phyloP scores from a whole-genome alignment of 805 yeast genomes.

The Saccharomycopsis sp. region DNA sequence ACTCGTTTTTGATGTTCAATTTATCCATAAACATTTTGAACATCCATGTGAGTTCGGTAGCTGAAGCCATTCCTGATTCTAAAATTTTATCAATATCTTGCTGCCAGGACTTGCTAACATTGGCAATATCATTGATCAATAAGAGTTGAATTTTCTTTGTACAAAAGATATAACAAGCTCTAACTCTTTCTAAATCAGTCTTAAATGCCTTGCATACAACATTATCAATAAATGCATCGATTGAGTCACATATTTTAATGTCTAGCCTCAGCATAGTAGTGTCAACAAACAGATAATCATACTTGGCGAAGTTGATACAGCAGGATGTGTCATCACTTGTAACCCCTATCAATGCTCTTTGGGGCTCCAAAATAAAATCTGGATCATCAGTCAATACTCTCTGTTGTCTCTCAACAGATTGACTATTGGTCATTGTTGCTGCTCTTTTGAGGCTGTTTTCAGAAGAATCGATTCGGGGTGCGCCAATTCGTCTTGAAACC shows the following conservation, averaged over 20 bases:
- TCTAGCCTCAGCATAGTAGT: slow-evolving; percentile 31
- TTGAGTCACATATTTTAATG: slow-evolving; percentile 35
- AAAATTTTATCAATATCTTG: slow-evolving; percentile 26
- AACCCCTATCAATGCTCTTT: slow-evolving; percentile 35
- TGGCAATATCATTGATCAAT: slow-evolving; percentile 31
- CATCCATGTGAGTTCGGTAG: slow-evolving; percentile 71
- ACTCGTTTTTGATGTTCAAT: slow-evolving; percentile 65
- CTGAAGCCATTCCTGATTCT: slow-evolving; percentile 45
- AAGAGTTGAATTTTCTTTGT: slow-evolving; percentile 50
- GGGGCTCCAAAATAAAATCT: slow-evolving; percentile 58
- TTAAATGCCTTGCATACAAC: slow-evolving; percentile 47
- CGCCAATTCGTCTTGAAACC: neutral
- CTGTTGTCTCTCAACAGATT: slow-evolving; percentile 62
- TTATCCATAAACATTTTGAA: slow-evolving; percentile 67
- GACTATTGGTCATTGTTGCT: slow-evolving; percentile 58
- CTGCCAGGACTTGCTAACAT: slow-evolving; percentile 26
- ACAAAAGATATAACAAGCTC: slow-evolving; percentile 60
- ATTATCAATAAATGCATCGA: slow-evolving; percentile 47
- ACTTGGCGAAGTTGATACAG: slow-evolving; percentile 7
- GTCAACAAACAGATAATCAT: slow-evolving; percentile 37
- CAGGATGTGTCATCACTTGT: slow-evolving; percentile 42
- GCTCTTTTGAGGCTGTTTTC: slow-evolving; percentile 49
- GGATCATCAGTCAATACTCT: slow-evolving; percentile 55
- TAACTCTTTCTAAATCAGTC: slow-evolving; percentile 48
- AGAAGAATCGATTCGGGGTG: neutral